phyloP scores from a whole-genome alignment of 805 yeast species.

The Starmerella floris region DNA sequence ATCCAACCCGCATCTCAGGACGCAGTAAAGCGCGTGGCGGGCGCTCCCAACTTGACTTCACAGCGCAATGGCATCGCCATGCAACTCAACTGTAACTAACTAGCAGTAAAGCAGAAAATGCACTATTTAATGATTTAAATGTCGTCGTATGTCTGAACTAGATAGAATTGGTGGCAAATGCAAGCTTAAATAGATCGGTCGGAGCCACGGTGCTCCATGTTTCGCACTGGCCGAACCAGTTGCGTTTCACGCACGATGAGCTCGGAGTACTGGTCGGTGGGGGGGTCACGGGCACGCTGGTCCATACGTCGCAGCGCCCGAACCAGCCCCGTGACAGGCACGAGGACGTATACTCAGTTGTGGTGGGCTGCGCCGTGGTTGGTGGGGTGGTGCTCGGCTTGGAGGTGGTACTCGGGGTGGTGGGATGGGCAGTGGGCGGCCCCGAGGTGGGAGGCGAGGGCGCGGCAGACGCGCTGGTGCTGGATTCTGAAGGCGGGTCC shows the following conservation, averaged over 20 bases:
- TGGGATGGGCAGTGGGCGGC: neutral
- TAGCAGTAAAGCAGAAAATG: too few species aligned
- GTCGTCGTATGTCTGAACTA: too few species aligned
- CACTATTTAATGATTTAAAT: too few species aligned
- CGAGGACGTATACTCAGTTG: slow-evolving; percentile 5
- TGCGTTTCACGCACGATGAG: slow-evolving; percentile 5
- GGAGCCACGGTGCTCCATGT: neutral
- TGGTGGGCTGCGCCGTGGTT: neutral
- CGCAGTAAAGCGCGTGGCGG: too few species aligned
- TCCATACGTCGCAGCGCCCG: slow-evolving; percentile 20
- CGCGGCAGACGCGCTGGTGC: neutral
- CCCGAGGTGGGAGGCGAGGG: neutral
- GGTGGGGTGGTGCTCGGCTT: neutral
- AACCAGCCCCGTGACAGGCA: slow-evolving; percentile 20
- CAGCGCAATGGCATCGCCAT: too few species aligned
- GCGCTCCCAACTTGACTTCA: too few species aligned
- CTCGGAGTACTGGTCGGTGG: neutral
- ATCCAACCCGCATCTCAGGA: too few species aligned
- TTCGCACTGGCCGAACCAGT: slow-evolving; percentile 11
- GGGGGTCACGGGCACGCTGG: slow-evolving; percentile 3
- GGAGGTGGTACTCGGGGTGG: slow-evolving; percentile 1
- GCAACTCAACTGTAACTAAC: too few species aligned
- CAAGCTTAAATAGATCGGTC: too few species aligned
- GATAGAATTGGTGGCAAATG: too few species aligned
- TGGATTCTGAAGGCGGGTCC: neutral